Conservation (phyloP, 495 filamentous ascomycete genomes). For the Glutinoglossum americanum region DNA sequence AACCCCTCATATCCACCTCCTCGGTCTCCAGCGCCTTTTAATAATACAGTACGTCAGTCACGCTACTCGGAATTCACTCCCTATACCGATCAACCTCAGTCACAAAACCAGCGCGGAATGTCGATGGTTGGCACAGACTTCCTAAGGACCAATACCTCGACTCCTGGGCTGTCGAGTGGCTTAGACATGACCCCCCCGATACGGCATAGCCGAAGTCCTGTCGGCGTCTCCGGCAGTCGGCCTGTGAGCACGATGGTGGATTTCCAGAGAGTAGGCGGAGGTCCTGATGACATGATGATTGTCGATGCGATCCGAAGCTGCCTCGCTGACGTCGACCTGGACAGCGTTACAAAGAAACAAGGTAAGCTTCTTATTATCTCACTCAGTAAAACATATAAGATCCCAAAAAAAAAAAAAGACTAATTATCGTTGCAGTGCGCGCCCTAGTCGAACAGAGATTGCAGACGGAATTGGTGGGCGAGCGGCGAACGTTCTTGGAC, state of each 20-base stretch:
- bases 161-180: neutral
- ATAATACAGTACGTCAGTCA: conserved; percentile 2
- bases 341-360: conserved; percentile 96
- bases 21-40: neutral
- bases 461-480: conserved; percentile 65
- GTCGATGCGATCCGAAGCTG: conserved; percentile 63
- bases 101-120: conserved; percentile 30
- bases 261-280: conserved; percentile 40
- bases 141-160: conserved; percentile 28
- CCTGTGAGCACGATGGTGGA: conserved; percentile 47
- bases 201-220: conserved; percentile 29
- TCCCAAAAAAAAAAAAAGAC: too few species aligned
- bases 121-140: conserved; percentile 31
- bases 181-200: conserved; percentile 29
- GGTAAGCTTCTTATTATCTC: conserved; percentile 19
- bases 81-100: conserved; percentile 28
- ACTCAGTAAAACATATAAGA: conserved; percentile 6
- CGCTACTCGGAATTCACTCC: conserved; percentile 22
- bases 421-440: too few species aligned
- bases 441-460: conserved; percentile 81
- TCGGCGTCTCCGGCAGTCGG: conserved; percentile 24
- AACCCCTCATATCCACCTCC: conserved; percentile 10
- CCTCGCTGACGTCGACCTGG: conserved; percentile 77
- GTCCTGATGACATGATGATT: conserved; percentile 52
- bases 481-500: conserved; percentile 69